These are phyloP conservation scores for Didymellaceae sp. DNA, from an alignment of 2,329 filamentous ascomycete species.

Conservation along the genomic window DNA sequence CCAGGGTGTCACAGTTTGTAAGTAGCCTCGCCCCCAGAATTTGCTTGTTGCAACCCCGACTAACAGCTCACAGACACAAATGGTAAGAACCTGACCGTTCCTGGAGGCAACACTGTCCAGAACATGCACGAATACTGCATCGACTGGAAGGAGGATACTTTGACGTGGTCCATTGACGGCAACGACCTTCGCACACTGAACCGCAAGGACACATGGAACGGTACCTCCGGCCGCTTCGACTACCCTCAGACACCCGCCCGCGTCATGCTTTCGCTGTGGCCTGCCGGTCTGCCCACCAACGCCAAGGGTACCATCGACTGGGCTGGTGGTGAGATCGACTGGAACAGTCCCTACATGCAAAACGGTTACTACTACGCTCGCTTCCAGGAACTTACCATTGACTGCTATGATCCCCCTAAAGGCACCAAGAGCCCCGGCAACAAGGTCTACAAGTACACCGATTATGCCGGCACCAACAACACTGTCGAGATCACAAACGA, in stretches of 20 bases:
- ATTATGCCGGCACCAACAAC: constrained; percentile 70
- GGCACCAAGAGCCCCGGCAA: constrained; percentile 66
- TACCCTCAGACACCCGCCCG: constrained; percentile 92
- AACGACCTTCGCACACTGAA: constrained; percentile 75
- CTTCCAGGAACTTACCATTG: constrained; percentile 76
- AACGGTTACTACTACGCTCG: constrained; percentile 89
- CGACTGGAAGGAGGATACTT: constrained; percentile 85
- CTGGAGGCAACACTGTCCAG: constrained; percentile 71
- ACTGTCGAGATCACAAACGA: constrained; percentile 77
- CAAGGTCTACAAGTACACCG: constrained; percentile 77
- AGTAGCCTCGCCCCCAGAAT: constrained; percentile 47
- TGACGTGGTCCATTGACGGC: constrained; percentile 89
- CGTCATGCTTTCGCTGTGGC: constrained; percentile 95
- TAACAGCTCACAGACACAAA: constrained; percentile 68
- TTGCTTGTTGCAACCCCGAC: neutral
- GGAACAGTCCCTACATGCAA: constrained; percentile 81
- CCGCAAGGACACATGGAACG: constrained; percentile 84
- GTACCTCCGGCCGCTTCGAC: constrained; percentile 78
- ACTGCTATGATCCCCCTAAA: constrained; percentile 85
- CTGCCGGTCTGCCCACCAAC: constrained; percentile 81
- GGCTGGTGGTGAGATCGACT: constrained; percentile 91
- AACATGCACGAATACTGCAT: constrained; percentile 87
- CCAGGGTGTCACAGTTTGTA: constrained; percentile 91
- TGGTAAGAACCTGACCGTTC: constrained; percentile 69
- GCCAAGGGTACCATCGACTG: constrained; percentile 84